Evolutionary conservation across 1,284 basidiomycete species (phyloP).

Genomic region (Spongiforma sp.): DNA sequence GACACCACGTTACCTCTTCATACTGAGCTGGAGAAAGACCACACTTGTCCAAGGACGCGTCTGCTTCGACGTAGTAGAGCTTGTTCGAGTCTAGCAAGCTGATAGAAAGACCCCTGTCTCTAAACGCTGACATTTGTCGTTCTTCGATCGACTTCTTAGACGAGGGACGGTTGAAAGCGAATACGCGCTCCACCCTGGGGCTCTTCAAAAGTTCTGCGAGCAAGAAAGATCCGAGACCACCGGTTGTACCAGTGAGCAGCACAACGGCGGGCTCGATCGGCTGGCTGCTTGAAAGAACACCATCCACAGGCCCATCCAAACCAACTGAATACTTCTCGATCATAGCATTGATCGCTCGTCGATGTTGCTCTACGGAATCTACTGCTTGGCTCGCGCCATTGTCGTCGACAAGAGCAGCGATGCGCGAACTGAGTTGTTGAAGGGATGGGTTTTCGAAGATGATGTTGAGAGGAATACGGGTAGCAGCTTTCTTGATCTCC

Average conservation of each 20-base stretch:
- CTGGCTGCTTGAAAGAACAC: neutral
- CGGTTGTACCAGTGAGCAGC: conserved; percentile 38
- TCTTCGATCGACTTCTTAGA: too few relatives aligned
- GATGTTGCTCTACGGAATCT: neutral
- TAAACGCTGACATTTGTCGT: too few relatives aligned
- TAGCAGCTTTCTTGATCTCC: neutral
- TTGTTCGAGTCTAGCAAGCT: too few relatives aligned
- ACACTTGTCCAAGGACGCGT: too few relatives aligned
- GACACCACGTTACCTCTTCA: too few relatives aligned
- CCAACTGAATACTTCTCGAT: conserved; percentile 8
- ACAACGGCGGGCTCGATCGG: conserved; percentile 18
- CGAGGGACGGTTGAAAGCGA: too few relatives aligned
- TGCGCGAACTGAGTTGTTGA: conserved; percentile 8
- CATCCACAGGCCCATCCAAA: neutral
- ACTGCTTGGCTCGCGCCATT: neutral
- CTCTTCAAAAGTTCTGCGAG: conserved; percentile 20
- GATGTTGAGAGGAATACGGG: conserved; percentile 17
- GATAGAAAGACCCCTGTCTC: too few relatives aligned
- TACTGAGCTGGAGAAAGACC: too few relatives aligned
- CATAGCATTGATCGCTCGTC: conserved; percentile 19
- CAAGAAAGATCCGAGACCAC: conserved; percentile 33
- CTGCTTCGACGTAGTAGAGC: too few relatives aligned
- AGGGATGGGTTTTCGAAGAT: conserved; percentile 24
- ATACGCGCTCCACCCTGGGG: too few relatives aligned
- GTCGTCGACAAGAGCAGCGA: conserved; percentile 8